phyloP scores from a whole-genome alignment of 768 basidiomycete genomes.

The Boletus rubropictus region DNA sequence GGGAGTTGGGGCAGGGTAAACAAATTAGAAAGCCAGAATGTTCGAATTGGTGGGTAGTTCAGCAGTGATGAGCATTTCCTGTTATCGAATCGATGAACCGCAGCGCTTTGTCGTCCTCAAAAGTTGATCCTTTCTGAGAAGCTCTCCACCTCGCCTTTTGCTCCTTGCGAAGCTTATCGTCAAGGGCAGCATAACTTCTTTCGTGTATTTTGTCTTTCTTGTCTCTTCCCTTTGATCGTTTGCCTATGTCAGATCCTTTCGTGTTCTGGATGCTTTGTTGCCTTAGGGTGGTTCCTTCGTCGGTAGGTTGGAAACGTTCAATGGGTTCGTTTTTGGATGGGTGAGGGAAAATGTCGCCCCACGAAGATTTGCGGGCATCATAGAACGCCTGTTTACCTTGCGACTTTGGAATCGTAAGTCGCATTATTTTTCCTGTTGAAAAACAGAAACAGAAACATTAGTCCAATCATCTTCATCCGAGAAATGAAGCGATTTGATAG shows the following conservation, averaged over 20 bases:
- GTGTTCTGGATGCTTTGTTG: slow-evolving; percentile 24
- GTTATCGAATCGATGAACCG: slow-evolving; percentile 9
- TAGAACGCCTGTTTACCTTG: slow-evolving; percentile 95
- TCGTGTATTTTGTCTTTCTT: slow-evolving; percentile 18
- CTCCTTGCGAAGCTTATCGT: slow-evolving; percentile 35
- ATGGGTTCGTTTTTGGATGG: slow-evolving; percentile 71
- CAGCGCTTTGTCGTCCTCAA: slow-evolving; percentile 2
- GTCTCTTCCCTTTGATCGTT: slow-evolving; percentile 32
- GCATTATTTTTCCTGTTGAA: slow-evolving; percentile 75
- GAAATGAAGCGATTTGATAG: background rate
- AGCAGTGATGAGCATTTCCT: slow-evolving; percentile 3
- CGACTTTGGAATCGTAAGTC: slow-evolving; percentile 85
- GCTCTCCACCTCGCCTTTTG: slow-evolving; percentile 32
- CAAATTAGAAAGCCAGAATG: background rate
- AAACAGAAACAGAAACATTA: slow-evolving; percentile 1
- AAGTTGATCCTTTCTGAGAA: slow-evolving; percentile 12
- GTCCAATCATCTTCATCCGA: slow-evolving; percentile 2
- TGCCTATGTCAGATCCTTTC: slow-evolving; percentile 56
- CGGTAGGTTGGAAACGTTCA: slow-evolving; percentile 45
- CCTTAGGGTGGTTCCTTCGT: slow-evolving; percentile 24
- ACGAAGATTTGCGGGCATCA: slow-evolving; percentile 86
- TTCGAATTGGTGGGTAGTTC: background rate
- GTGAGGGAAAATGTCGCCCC: slow-evolving; percentile 97
- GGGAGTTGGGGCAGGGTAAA: background rate
- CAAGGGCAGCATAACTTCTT: slow-evolving; percentile 27